Base-by-base conservation (phyloP, 2,329 filamentous ascomycete genomes). In the Emergomyces pasteurianus region DNA sequence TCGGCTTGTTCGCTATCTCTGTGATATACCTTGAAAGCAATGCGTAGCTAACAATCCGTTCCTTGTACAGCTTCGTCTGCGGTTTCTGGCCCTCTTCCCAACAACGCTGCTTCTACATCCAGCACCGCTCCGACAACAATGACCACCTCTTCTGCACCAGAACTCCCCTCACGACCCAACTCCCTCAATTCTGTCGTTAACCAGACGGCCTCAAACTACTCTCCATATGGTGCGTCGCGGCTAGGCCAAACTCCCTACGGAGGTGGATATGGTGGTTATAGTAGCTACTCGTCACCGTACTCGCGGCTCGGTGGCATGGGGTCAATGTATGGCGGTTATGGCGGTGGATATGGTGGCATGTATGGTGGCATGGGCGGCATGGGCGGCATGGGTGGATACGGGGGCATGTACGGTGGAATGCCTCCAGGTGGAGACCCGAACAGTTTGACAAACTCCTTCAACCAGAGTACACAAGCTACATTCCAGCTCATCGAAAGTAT, bases 401-500 rank as follows among this genome's bases (percentile, higher is more conserved):
- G 69, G 50, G 74, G 76, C 46, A 78, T 78, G 75, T 76, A 77
- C 60, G 76, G 79, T 14, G 75, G 75, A 59, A 76, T 77, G 70
- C 73, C 72, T 57, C 73, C 74, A 72, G 71, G 73, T 52, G 72
- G 71, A 46, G 73, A 96, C 73, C 89, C 90, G 34, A 90, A 94
- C 74, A 96, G 91, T 75, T 79, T 99, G 73, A 96, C 92, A n/a
- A 89, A 95, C 72, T 88, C 89, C 59, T 96, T 97, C 80, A 90
- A 86, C 72, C 92, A 95, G 74, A 94, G 89, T 78, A 99, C 95
- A 0, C 89, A 94, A 68, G 90, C 92, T 12, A 99, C 94, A 0
- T 99, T 99, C 72, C 94, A 97, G 79, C 90, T 99, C 82, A 90
- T 99, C 58, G 94, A 99, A 78, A 94, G 92, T 67, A 89, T 99